Evolutionary conservation across 176 grass and related monocot genomes (phyloP), one percentile per base, ranked within the genome.

Genomic region (Oryza meridionalis): DNA sequence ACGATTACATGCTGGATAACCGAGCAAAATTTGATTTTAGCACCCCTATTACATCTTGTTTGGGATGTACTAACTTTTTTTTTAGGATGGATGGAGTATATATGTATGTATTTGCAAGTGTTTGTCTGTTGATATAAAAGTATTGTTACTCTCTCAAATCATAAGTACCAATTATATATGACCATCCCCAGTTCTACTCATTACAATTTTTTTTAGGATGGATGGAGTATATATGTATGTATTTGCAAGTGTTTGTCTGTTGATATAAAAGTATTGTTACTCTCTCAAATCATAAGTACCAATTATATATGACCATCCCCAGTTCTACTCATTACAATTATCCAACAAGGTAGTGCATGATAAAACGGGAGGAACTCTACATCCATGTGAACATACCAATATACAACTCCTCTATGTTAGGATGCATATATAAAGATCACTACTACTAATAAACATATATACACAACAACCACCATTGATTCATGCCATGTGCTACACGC

Each of bases 401-500:
- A 73, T 72, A 76, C 1, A 53, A 80, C 6, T 5, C 27, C 2
- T 24, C 4, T 53, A 11, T 42, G 44, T 67, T 72, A 9, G 25
- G 61, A 42, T 38, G 13, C 16, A 4, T 49, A 21, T 45, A 11
- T 70, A 40, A 40, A 40, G 7, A 40, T 40, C 38, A 42, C 29
- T 49, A 38, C 22, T 22, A 21, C 16, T 22, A 33, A 25, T 64
- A 53, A 53, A 75, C 25, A 67, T 69, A 45, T 9, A 7, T 42
- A 38, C 42, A 55, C 7, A 17, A 25, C 72, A 21, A 71, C 62
- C 9, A 84, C 62, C 64, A 46, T 42, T 37, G 19, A 47, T 7
- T 83, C 78, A 73, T 10, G 19, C 55, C 72, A 77, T 83, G 46
- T 64, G 84, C 61, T 68, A n/a, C 79, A 79, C 47, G 80, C 84